Conservation (phyloP, 345 rosid species). For the Ricinus communis region DNA sequence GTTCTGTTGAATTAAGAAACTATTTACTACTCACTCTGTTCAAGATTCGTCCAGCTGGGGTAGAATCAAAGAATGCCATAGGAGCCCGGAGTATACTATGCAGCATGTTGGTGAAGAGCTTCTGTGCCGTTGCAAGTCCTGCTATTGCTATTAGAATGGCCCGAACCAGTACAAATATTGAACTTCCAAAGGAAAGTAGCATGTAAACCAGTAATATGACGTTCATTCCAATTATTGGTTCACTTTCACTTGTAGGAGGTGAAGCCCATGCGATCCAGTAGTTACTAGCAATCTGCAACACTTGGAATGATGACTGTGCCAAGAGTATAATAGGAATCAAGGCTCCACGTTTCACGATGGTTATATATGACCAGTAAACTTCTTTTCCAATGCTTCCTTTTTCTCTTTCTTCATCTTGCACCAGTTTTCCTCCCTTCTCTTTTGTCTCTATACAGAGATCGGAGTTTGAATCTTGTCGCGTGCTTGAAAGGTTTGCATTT, state of each 20-base stretch:
- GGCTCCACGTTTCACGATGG: conserved; percentile 65
- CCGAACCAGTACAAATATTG: conserved; percentile 69
- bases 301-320: conserved; percentile 85
- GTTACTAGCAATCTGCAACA: conserved; percentile 77
- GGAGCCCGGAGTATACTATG: conserved; percentile 72
- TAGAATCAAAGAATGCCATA: conserved; percentile 92
- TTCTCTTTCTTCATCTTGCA: conserved; percentile 91
- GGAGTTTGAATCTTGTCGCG: conserved; percentile 52
- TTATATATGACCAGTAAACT: conserved; percentile 78
- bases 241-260: conserved; percentile 59
- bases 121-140: conserved; percentile 78
- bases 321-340: conserved; percentile 70
- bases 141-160: conserved; percentile 60
- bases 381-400: conserved; percentile 88
- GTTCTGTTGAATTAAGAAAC: too few species aligned
- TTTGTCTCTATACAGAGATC: conserved; percentile 53
- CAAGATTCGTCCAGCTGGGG: conserved; percentile 92
- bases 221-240: conserved; percentile 55
- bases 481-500: conserved; percentile 34
- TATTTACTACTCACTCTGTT: conserved; percentile 62
- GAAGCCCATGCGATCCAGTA: conserved; percentile 97
- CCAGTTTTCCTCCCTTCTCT: conserved; percentile 69
- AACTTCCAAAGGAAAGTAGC: conserved; percentile 66
- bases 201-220: conserved; percentile 59
- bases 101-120: conserved; percentile 75